phyloP scores from a whole-genome alignment of 768 basidiomycete species.

The Serendipita sp. region DNA sequence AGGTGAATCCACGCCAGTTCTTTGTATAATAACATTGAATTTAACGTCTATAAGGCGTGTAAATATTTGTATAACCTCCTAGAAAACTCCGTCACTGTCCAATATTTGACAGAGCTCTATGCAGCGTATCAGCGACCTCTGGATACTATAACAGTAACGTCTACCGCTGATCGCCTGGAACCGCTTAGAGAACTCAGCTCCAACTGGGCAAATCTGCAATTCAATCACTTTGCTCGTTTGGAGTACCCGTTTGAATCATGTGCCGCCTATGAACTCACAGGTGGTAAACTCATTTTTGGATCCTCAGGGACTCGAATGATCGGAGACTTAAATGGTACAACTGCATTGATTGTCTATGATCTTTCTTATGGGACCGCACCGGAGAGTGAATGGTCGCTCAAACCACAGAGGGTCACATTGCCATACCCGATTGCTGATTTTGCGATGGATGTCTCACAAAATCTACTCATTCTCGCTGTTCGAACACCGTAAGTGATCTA shows the following conservation, averaged over 20 bases:
- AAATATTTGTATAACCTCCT: not conserved
- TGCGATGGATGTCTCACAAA: constrained; percentile 2
- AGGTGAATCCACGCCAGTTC: too few relatives aligned
- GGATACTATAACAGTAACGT: not conserved
- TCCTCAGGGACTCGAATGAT: not conserved
- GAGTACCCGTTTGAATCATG: not conserved
- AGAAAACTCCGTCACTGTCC: not conserved
- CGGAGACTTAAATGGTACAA: not conserved
- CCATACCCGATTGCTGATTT: not conserved
- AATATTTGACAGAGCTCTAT: not conserved
- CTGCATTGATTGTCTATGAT: not conserved
- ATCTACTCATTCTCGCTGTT: not conserved
- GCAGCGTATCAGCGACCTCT: not conserved
- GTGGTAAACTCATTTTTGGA: not conserved
- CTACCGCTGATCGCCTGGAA: not conserved
- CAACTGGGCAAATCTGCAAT: not conserved
- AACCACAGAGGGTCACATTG: not conserved
- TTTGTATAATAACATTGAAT: not conserved
- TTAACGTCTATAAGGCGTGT: not conserved
- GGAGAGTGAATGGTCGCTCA: too few relatives aligned
- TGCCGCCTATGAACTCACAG: not conserved
- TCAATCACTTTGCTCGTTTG: not conserved
- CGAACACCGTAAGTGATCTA: not conserved
- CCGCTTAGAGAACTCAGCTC: not conserved
- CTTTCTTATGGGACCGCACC: not conserved